Evolutionary conservation across 306 rosid genomes (phyloP).

Genomic region (Arachis stenosperma): DNA sequence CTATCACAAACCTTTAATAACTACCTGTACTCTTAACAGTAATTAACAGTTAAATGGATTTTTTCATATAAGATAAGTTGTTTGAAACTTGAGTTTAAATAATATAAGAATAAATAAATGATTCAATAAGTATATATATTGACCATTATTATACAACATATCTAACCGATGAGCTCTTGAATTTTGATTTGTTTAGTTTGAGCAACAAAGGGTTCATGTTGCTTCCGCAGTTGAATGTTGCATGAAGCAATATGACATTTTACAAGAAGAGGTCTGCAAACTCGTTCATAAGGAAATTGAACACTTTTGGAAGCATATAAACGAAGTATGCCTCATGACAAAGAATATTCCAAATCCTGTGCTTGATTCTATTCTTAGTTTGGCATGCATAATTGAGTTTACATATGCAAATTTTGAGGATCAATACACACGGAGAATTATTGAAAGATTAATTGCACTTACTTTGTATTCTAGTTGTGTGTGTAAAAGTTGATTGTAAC

Average conservation of each 20-base stretch:
- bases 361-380: constrained; percentile 42
- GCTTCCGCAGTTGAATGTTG: constrained; percentile 48
- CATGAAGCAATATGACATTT: constrained; percentile 43
- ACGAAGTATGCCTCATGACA: constrained; percentile 43
- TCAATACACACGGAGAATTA: constrained; percentile 29
- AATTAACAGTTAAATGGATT: too few relatives aligned
- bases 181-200: constrained; percentile 15
- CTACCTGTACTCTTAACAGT: too few relatives aligned
- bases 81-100: too few relatives aligned
- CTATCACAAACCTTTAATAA: too few relatives aligned
- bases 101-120: too few relatives aligned
- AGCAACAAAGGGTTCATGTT: constrained; percentile 38
- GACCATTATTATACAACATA: background rate
- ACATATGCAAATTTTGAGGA: constrained; percentile 32
- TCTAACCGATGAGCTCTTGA: background rate
- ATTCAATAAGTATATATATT: background rate
- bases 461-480: too few relatives aligned
- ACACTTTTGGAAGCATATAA: constrained; percentile 50
- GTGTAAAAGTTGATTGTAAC: background rate
- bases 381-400: constrained; percentile 42
- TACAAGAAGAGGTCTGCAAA: constrained; percentile 31
- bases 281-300: constrained; percentile 17
- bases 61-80: too few relatives aligned
- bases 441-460: constrained; percentile 5
- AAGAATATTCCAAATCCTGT: constrained; percentile 36